Base-by-base conservation (phyloP, 2,329 filamentous ascomycete species). In the Colletotrichum agaves region DNA sequence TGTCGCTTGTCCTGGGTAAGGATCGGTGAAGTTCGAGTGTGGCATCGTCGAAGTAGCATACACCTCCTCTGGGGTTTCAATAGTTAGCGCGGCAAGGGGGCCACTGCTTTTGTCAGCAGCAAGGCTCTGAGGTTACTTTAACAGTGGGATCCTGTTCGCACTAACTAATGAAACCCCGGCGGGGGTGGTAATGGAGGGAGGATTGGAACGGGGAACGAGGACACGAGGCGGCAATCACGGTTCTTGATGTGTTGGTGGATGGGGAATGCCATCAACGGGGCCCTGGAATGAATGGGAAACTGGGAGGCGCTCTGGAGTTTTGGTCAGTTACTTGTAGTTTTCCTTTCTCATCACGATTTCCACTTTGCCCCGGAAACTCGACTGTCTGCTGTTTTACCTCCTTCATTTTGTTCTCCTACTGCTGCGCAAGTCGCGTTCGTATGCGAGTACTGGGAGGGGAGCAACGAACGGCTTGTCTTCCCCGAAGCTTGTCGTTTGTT, bases 201-300 rank as follows among this genome's bases (percentile, higher is more conserved):
- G 44, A 47, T 21, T 19, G 19, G 44, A 27, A 49, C 46, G 46
- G 46, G 21, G 46, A 19, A 49, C 12, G 39, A 43, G 49, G 35
- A 35, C 39, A 61, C 56, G 31, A 65, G 57, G 57, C 47, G 49
- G 49, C 57, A 53, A 53, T 49, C 53, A 57, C 31, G 44, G 11
- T 47, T 8, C 19, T 21, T 47, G 44, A 35, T 41, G 27, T 37
- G 31, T 17, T 35, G 15, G 31, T 35, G 49, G 41, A 56, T 27
- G 58, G 50, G 46, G 35, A 56, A 56, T 43, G 43, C 59, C 35
- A 53, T 55, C 49, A 47, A 35, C 49, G 37, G 41, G 49, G 58
- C 43, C 41, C 43, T 27, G 35, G n/a, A 62, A 62, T 56, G 63
- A 62, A 62, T 56, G 63, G 63, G 50, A 57, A 67, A 57, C 41